Base-by-base conservation (phyloP, 2,329 filamentous ascomycete species). In the Mycosphaerella arachidis region DNA sequence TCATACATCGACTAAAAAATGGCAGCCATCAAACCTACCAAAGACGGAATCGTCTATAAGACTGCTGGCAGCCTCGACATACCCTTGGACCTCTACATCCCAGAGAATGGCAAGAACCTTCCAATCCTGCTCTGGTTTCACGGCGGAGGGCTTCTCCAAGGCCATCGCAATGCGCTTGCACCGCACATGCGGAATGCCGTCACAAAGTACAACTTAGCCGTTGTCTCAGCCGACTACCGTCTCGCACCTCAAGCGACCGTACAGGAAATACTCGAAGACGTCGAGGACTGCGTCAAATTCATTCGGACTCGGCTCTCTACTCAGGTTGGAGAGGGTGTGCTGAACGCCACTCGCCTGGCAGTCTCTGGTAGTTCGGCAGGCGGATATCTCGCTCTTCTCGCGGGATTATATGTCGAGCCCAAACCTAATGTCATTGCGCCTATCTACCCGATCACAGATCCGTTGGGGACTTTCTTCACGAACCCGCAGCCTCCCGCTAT, bases 401-500 rank as follows among this genome's bases (percentile, higher is more conserved):
- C 70, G 10, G 70, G 70, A 1, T 58, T 72, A 12, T 71, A 71
- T 56, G 58, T 63, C 16, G 66, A 72, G n/a, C 70, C 70, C 0
- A 72, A 72, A 57, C 70, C 70, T 0, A 60, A 68, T 24, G 69
- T 70, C 24, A 68, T 72, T 50, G 46, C 68, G 27, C 68, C 70
- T 3, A 71, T 72, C 31, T 72, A 72, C 45, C 70, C 70, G 27
- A 72, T 72, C 48, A 71, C 70, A 13, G 70, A 72, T 61, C 70
- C 70, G 1, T 55, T 72, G 8, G 70, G 70, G 4, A 62, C 59
- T 4, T 72, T 70, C 61, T 72, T 72, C 59, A 70, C 65, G 2
- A 70, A 62, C 35, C 61, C 66, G 1, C 70, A 72, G 48, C 67
- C 68, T 3, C 63, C 59, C n/a, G 58, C 67, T 0, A 59, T 66